Evolutionary conservation across 2,329 filamentous ascomycete genomes (phyloP).

Genomic region (Diaporthe aspalathi): DNA sequence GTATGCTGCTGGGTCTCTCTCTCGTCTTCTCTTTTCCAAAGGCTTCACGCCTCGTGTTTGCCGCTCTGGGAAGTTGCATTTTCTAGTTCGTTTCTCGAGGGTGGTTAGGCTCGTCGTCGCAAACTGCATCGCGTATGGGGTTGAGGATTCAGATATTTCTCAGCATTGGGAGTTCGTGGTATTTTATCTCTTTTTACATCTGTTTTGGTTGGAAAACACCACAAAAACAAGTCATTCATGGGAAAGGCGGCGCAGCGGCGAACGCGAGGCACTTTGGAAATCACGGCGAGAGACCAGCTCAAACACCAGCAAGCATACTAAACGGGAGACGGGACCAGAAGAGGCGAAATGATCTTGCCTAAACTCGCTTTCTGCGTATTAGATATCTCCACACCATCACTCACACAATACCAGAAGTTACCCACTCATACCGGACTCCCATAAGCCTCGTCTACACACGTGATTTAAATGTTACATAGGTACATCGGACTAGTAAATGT

Average conservation of each 20-base stretch:
- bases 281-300: constrained; percentile 42
- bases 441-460: background rate
- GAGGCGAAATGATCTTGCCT: constrained; percentile 50
- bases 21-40: constrained; percentile 44
- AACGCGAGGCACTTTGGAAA: constrained; percentile 39
- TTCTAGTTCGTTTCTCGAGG: constrained; percentile 40
- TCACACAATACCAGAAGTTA: constrained; percentile 73
- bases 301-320: constrained; percentile 43
- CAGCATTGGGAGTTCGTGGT: constrained; percentile 40
- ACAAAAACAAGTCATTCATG: constrained; percentile 46
- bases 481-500: background rate
- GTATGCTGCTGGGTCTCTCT: constrained; percentile 42
- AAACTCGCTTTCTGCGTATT: constrained; percentile 76
- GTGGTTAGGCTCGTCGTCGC: constrained; percentile 39
- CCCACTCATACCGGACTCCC: constrained; percentile 62
- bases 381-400: constrained; percentile 59
- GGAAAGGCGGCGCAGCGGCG: constrained; percentile 42
- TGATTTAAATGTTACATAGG: background rate
- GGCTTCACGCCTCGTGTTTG: constrained; percentile 41
- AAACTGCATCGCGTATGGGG: constrained; percentile 39
- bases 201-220: constrained; percentile 48
- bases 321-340: constrained; percentile 14
- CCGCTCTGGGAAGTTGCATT: constrained; percentile 40
- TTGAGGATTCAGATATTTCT: constrained; percentile 36
- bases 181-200: constrained; percentile 45